Conservation (phyloP, 164 flowering plant genomes). For the Akebia trifoliata region DNA sequence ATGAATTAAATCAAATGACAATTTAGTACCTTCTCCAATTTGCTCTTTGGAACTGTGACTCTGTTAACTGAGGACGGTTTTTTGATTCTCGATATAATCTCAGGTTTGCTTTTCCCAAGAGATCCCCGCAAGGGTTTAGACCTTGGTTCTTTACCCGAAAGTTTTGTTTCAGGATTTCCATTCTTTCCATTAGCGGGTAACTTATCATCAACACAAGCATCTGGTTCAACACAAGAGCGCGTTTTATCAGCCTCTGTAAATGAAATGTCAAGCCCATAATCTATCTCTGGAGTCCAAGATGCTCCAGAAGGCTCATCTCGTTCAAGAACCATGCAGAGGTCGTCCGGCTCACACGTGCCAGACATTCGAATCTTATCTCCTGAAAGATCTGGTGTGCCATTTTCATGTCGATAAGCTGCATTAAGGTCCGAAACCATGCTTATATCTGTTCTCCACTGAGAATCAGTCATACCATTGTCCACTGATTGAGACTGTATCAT, state of each 20-base stretch:
- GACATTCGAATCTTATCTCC: constrained; percentile 23
- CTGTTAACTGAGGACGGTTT: constrained; percentile 41
- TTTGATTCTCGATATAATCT: constrained; percentile 34
- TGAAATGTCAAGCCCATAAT: constrained; percentile 35
- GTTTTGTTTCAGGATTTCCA: constrained; percentile 28
- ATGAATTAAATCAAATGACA: not conserved
- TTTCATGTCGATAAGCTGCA: constrained; percentile 28
- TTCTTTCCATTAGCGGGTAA: constrained; percentile 17
- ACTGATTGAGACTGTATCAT: constrained; percentile 48
- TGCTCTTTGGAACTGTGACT: constrained; percentile 40
- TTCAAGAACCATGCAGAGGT: constrained; percentile 71
- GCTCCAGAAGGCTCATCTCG: constrained; percentile 42
- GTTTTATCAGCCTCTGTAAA: constrained; percentile 26
- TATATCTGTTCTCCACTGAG: constrained; percentile 42
- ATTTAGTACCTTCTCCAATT: constrained; percentile 53
- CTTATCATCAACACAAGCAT: constrained; percentile 25
- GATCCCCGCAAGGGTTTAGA: constrained; percentile 42
- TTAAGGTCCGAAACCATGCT: constrained; percentile 46
- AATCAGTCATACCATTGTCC: constrained; percentile 26
- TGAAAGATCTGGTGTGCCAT: constrained; percentile 23
- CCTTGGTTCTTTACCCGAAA: constrained; percentile 33
- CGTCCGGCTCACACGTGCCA: constrained; percentile 60
- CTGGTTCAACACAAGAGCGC: constrained; percentile 25
- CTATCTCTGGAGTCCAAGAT: constrained; percentile 74
- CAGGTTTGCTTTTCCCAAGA: constrained; percentile 42